These are phyloP conservation scores for Penstemon eatonii DNA, from an alignment of 257 asterid genomes.

Conservation along the genomic window DNA sequence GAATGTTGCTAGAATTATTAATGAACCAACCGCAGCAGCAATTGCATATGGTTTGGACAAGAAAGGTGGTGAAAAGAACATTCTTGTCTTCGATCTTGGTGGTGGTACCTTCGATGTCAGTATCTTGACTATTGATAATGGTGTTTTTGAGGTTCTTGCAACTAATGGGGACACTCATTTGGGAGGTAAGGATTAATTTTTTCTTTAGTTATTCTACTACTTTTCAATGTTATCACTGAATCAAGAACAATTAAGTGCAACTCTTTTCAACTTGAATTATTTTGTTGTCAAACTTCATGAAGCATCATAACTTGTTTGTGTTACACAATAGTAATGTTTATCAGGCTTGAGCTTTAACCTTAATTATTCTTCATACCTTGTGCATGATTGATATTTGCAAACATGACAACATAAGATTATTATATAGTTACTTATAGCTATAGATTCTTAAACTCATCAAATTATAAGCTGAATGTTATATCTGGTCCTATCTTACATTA, in stretches of 20 bases:
- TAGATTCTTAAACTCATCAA: too few relatives aligned
- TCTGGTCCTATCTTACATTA: too few relatives aligned
- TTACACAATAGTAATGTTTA: neutral
- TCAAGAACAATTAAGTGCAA: neutral
- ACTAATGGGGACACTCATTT: constrained; percentile 98
- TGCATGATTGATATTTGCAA: neutral
- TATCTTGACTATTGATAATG: constrained; percentile 87
- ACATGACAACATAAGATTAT: neutral
- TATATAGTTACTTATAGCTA: too few relatives aligned
- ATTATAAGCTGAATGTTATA: too few relatives aligned
- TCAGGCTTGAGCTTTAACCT: too few relatives aligned
- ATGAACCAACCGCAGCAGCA: constrained; percentile 97
- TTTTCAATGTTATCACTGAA: neutral
- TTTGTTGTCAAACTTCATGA: too few relatives aligned
- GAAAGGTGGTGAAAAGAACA: constrained; percentile 91
- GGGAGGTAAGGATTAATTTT: constrained; percentile 60
- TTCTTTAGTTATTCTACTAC: neutral
- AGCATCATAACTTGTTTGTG: neutral
- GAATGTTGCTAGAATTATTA: constrained; percentile 87
- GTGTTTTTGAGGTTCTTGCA: constrained; percentile 94
- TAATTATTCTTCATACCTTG: neutral
- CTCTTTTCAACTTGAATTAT: neutral
- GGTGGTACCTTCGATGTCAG: constrained; percentile 99
- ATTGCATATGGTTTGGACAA: constrained; percentile 93
- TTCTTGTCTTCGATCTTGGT: constrained; percentile 96